Percentiles rank a stretch among this genome's conserved stretches.
Conservation (phyloP, 139 green algal genomes). For the Chlamydomonas incerta region DNA sequence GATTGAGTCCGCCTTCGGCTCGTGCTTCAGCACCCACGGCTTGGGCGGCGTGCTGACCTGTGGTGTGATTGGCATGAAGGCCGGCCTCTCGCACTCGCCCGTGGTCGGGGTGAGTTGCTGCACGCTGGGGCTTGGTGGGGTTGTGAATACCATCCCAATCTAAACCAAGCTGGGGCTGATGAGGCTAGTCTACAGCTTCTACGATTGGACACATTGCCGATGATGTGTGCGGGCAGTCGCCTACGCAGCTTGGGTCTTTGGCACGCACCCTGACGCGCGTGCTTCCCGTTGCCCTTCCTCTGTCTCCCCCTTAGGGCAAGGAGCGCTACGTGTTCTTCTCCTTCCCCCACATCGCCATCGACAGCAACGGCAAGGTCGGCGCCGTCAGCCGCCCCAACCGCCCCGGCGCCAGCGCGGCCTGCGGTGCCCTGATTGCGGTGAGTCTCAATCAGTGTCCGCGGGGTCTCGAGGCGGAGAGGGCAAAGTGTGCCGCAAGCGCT, state of each 20-base stretch:
- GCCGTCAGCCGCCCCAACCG: slow-evolving; percentile 67
- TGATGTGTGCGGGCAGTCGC: too few relatives aligned
- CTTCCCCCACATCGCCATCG: slow-evolving; percentile 91
- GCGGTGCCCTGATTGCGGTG: slow-evolving; percentile 54
- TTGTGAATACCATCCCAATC: too few relatives aligned
- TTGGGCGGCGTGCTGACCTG: slow-evolving; percentile 89
- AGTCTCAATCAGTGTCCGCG: too few relatives aligned
- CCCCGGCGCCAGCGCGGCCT: slow-evolving; percentile 48
- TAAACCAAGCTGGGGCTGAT: too few relatives aligned
- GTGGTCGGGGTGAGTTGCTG: slow-evolving; percentile 43
- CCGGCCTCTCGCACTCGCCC: slow-evolving; percentile 69
- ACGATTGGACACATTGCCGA: too few relatives aligned
- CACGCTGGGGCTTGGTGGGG: too few relatives aligned
- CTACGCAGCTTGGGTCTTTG: too few relatives aligned
- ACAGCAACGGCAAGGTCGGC: slow-evolving; percentile 73
- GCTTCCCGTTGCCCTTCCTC: background rate
- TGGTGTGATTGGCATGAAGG: slow-evolving; percentile 81
- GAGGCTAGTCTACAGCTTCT: too few relatives aligned
- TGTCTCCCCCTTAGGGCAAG: slow-evolving; percentile 56
- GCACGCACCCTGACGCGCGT: background rate
- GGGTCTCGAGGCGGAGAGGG: too few relatives aligned
- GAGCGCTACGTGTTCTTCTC: slow-evolving; percentile 90
- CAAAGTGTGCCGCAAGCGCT: too few relatives aligned
- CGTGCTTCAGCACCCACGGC: too few relatives aligned
- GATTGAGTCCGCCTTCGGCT: too few relatives aligned